Base-by-base conservation (phyloP, 2,329 filamentous ascomycete species). In the Aspergillus sp. region DNA sequence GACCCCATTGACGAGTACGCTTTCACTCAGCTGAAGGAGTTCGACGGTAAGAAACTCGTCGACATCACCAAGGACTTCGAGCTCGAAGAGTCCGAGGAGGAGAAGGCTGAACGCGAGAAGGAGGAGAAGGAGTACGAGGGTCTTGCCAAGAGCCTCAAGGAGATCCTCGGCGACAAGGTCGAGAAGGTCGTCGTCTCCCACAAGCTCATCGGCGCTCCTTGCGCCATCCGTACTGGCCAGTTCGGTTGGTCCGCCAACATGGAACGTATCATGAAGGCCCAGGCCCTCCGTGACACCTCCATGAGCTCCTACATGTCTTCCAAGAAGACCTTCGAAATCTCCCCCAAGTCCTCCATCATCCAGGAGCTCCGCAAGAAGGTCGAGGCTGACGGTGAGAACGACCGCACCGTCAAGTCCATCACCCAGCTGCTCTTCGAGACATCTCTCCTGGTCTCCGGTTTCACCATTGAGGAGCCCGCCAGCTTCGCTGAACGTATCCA, bases 191-290 rank as follows among this genome's bases (percentile, higher is more conserved):
- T 98, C 57, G 91, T 98, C 72, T 91, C 85, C 60, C 88, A 97
- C 87, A 97, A 97, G 86, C 85, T 98, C 52, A 83, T 87, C 63
- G 87, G 86, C 70, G 83, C 93, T 58, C 93, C 93, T 68, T 97
- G 93, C 76, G 93, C 93, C 72, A 97, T 98, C 82, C 91, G 93
- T 74, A 98, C 93, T 62, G 93, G 93, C 68, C 93, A 97, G 79
- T 98, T 98, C 75, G 93, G 93, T 77, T 98, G 93, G 93, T 97
- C 91, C 49, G 93, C 93, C 71, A 98, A 98, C 84, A 98, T 98
- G 93, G 93, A 98, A 84, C 93, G 93, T 81, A 98, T 98, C 85
- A 98, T 98, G 93, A 98, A 98, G 86, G 93, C 93, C 23, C 93
- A 98, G 82, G 93, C 93, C 68, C 91, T 98, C 67, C 93, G 93